Conservation (phyloP, 805 yeast genomes). For the Monosporozyma aquatica region DNA sequence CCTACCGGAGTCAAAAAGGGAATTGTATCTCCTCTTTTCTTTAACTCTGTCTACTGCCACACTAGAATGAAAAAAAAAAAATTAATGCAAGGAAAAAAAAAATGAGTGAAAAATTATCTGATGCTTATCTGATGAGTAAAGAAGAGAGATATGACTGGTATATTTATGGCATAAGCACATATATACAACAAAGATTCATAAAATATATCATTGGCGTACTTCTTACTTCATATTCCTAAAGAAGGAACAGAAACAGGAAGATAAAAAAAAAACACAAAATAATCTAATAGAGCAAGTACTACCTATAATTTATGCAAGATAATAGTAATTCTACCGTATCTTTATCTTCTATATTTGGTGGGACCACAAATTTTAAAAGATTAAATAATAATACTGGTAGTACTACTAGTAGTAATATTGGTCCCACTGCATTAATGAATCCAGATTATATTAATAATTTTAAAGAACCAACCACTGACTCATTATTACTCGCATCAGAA, state of each 20-base stretch:
- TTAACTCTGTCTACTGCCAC: not conserved
- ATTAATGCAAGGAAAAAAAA: too few relatives aligned
- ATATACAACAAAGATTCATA: too few relatives aligned
- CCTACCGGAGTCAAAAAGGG: too few relatives aligned
- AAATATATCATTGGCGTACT: too few relatives aligned
- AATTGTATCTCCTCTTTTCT: not conserved
- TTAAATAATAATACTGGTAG: constrained; percentile 1
- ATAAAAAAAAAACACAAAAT: not conserved
- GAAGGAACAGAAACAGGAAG: too few relatives aligned
- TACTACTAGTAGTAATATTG: not conserved
- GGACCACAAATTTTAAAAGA: constrained; percentile 5
- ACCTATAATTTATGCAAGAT: not conserved
- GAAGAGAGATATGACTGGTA: too few relatives aligned
- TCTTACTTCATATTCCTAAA: too few relatives aligned
- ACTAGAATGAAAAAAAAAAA: not conserved
- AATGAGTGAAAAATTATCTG: too few relatives aligned
- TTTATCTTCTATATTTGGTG: constrained; percentile 8
- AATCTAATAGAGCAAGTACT: not conserved
- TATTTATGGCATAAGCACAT: too few relatives aligned
- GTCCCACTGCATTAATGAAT: not conserved
- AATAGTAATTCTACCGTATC: constrained; percentile 2
- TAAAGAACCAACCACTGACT: not conserved
- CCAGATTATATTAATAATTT: not conserved
- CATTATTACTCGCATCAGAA: not conserved
- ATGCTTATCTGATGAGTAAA: too few relatives aligned